A percentile compares a stretch with the other conserved stretches of the same genome.
These are phyloP conservation scores for Phylloporus arenicola DNA, from an alignment of 768 basidiomycete species.

Conservation along the genomic window DNA sequence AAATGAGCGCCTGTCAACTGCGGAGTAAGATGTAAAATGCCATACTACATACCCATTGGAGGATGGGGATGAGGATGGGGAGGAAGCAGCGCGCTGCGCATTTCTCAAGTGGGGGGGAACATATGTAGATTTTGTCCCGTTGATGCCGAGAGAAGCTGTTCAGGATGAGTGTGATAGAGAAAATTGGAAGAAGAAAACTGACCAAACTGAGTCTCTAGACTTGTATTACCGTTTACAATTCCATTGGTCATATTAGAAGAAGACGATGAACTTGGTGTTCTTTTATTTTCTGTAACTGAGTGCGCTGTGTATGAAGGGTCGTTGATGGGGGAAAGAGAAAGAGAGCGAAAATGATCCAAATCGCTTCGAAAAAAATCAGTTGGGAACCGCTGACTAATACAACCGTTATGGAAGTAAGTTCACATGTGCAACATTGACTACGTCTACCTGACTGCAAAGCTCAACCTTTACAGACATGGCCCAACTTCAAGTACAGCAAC, in stretches of 20 bases:
- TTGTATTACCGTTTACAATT: slow-evolving; percentile 72
- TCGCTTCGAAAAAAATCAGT: slow-evolving; percentile 20
- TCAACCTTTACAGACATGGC: slow-evolving; percentile 40
- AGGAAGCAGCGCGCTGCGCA: slow-evolving; percentile 78
- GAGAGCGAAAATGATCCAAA: slow-evolving; percentile 14
- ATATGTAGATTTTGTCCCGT: slow-evolving; percentile 68
- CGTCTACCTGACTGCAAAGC: not conserved
- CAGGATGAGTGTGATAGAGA: not conserved
- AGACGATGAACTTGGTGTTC: slow-evolving; percentile 26
- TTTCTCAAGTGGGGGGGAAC: slow-evolving; percentile 86
- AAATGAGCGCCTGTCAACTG: slow-evolving; percentile 17
- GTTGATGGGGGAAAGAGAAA: slow-evolving; percentile 26
- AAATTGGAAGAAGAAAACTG: slow-evolving; percentile 21
- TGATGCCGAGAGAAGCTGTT: slow-evolving; percentile 71
- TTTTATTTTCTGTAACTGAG: slow-evolving; percentile 20
- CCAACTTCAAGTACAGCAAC: slow-evolving; percentile 58
- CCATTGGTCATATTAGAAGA: slow-evolving; percentile 82
- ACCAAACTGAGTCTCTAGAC: slow-evolving; percentile 76
- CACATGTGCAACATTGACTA: slow-evolving; percentile 6
- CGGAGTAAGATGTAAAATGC: slow-evolving; percentile 10
- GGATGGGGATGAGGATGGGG: slow-evolving; percentile 31
- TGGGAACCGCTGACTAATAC: slow-evolving; percentile 27
- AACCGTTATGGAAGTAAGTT: not conserved
- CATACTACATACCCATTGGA: slow-evolving; percentile 48
- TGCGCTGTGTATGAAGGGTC: slow-evolving; percentile 16